Conservation (phyloP, 73 alveolate genomes). For the Tetrahymena malaccensis region DNA sequence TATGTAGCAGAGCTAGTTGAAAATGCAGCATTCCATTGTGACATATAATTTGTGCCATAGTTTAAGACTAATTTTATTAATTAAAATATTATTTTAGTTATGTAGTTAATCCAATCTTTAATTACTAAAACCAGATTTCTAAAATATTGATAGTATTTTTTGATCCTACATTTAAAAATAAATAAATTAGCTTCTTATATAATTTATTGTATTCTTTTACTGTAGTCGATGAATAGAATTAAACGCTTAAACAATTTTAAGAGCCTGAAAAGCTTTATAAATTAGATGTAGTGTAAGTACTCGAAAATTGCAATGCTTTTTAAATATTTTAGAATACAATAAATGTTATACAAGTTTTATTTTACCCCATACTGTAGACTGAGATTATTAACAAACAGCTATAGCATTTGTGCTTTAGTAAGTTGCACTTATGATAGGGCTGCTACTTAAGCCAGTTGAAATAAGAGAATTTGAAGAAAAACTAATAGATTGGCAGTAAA, state of each 20-base stretch:
- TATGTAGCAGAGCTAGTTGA: neutral
- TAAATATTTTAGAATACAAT: too few species aligned
- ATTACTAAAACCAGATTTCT: neutral
- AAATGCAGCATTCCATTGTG: neutral
- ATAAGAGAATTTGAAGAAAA: too few species aligned
- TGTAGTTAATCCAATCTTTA: too few species aligned
- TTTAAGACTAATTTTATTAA: neutral
- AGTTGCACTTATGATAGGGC: too few species aligned
- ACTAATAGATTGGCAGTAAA: too few species aligned
- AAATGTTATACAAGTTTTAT: too few species aligned
- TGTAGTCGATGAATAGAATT: neutral
- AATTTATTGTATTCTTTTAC: neutral
- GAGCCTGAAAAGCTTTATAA: neutral
- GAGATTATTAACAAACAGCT: too few species aligned
- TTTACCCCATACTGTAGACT: too few species aligned
- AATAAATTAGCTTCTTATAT: too few species aligned
- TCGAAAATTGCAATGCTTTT: neutral
- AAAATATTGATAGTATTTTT: neutral
- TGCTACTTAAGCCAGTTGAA: too few species aligned
- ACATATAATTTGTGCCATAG: neutral
- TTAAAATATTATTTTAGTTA: too few species aligned
- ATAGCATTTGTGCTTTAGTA: too few species aligned
- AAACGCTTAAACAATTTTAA: neutral
- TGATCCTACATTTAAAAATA: neutral
- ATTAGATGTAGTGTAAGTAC: neutral